phyloP scores from a whole-genome alignment of 2,329 filamentous ascomycete genomes.

The Diplocarpon mali region DNA sequence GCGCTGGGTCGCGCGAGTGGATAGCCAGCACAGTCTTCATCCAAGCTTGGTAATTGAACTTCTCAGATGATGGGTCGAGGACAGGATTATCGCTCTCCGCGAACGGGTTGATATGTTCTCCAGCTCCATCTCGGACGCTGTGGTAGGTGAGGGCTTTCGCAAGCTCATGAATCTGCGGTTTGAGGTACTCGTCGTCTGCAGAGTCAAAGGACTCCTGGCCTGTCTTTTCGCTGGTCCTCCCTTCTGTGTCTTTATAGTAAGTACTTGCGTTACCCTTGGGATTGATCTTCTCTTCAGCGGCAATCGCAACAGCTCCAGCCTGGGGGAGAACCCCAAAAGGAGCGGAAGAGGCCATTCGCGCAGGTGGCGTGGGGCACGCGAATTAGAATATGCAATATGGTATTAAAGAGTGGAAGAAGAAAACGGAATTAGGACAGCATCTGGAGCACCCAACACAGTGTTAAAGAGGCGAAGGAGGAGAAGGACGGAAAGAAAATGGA shows the following conservation, averaged over 20 bases:
- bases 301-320: not conserved
- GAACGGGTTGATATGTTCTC: slow-evolving; percentile 39
- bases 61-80: slow-evolving; percentile 40
- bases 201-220: slow-evolving; percentile 10
- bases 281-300: slow-evolving; percentile 1
- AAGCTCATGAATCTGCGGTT: slow-evolving; percentile 15
- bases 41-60: slow-evolving; percentile 48
- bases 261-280: not conserved
- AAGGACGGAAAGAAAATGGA: not conserved
- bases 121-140: slow-evolving; percentile 16
- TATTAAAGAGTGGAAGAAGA: slow-evolving; percentile 1
- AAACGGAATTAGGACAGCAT: slow-evolving; percentile 1
- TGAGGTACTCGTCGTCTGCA: slow-evolving; percentile 14
- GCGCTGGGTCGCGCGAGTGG: slow-evolving; percentile 36
- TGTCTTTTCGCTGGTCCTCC: slow-evolving; percentile 1
- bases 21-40: slow-evolving; percentile 43
- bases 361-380: not conserved
- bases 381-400: not conserved
- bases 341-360: slow-evolving; percentile 1
- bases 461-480: not conserved
- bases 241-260: not conserved
- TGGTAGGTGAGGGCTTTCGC: slow-evolving; percentile 20
- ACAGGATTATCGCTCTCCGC: slow-evolving; percentile 35
- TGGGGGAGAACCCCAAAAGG: not conserved
- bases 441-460: not conserved